Base-by-base conservation (phyloP, 225 moss, liverwort and hornwort species). In the Anthoceros angustus region DNA sequence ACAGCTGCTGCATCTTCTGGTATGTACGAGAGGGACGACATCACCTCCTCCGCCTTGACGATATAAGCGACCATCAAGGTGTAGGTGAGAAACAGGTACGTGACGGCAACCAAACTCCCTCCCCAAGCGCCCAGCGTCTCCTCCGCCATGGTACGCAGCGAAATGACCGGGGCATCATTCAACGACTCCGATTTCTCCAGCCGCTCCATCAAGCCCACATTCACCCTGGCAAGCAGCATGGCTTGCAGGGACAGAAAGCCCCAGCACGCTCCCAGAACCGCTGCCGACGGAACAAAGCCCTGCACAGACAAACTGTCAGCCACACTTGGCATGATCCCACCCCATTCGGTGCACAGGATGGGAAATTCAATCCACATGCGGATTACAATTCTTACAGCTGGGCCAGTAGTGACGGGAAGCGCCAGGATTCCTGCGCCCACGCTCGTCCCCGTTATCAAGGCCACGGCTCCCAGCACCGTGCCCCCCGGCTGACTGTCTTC, bases 351-450 rank as follows among this genome's bases (percentile, higher is more conserved):
- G 25, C 39, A 68, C 21, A 42, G 48, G 21, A 50, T 8, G n/a
- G n/a, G n/a, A n/a, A n/a, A n/a, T n/a, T n/a, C n/a, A n/a, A n/a
- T n/a, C n/a, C n/a, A n/a, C n/a, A 50, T n/a, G 40, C 42, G 10
- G 65, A 40, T 66, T 26, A 12, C 26, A 43, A 62, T 48, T 21
- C 84, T 77, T 75, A 85, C 84, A 23, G 82, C 70, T n/a, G 82
- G 79, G 72, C 81, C 79, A 16, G 77, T 85, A 40, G 67, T 77
- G 41, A 77, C 84, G 41, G 82, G 84, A 69, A 85, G 84, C 40
- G 84, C 84, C 65, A 85, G 70, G 23, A 85, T 77, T 45, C 84
- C 82, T 62, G 82, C 84, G 25, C 84, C 84, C 4, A 85, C 84
- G 60, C 79, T 82, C 49, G 77, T 69, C 69, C 84, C 75, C 9